Evolutionary conservation across 129 eudicot genomes (phyloP), one percentile per base, ranked within the genome.

Genomic region (Artemisia argyi): DNA sequence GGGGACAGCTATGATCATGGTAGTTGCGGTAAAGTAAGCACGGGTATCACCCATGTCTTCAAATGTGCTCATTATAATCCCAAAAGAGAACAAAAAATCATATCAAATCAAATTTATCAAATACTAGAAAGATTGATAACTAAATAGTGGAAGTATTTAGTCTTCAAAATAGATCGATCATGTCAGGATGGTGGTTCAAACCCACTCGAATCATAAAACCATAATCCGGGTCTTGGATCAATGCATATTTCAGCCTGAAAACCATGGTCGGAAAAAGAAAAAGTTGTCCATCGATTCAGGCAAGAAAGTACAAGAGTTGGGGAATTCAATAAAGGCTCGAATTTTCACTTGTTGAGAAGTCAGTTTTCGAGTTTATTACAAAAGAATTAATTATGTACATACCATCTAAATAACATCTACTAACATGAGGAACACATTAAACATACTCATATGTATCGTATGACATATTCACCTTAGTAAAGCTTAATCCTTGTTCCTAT

Each of bases 401-500:
- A 39, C 71, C 49, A 72, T 24, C 68, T 42, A 26, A 72, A 60
- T 59, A 61, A 9, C 48, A 61, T 61, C 18, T 73, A 61, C 60
- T 16, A 18, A 48, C 80, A 67, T 18, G 39, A 28, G 7, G 48
- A 76, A 28, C 6, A 14, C 71, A 55, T 56, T 58, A n/a, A 42
- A 66, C 22, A 17, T 46, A 17, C 52, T 49, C 39, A 28, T 24
- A 58, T 49, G 49, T 24, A 58, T 49, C 16, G n/a, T 68, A 24
- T 20, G 42, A 14, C 49, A 53, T 58, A 57, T 61, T 13, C 32
- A 70, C 7, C 64, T 75, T 66, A 91, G 79, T 88, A 91, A 51
- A 91, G 96, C 80, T 74, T 91, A 75, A 91, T 91, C 81, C 93
- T 76, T 0, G 96, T 86, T 53, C 83, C 67, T 20, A 91, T 82